Conservation (phyloP, 2,329 filamentous ascomycete species). For the Diplodia scrobiculata region DNA sequence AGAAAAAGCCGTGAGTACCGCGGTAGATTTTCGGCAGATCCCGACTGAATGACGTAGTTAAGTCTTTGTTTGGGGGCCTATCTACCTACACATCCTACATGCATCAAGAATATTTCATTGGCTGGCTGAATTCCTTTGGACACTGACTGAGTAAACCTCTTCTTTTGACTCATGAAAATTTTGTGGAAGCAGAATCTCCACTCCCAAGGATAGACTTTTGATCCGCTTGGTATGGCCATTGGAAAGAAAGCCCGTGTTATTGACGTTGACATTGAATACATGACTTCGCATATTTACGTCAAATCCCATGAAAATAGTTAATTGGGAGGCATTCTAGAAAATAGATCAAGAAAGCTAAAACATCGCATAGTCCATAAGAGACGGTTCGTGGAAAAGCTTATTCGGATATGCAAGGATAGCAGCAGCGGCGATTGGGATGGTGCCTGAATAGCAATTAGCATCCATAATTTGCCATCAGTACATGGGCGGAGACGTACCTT, state of each 20-base stretch:
- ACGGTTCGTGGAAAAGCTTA: too few relatives aligned
- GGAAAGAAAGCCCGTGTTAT: too few relatives aligned
- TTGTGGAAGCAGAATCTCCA: background rate
- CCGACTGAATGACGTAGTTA: background rate
- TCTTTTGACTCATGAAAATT: background rate
- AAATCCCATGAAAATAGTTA: background rate
- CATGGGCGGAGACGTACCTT: background rate
- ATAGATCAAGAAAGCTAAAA: too few relatives aligned
- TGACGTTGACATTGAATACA: too few relatives aligned
- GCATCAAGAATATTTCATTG: too few relatives aligned
- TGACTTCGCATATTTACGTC: background rate
- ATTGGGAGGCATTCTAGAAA: too few relatives aligned
- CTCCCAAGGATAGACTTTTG: background rate
- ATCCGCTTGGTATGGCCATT: background rate
- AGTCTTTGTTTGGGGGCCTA: background rate
- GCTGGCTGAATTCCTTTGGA: too few relatives aligned
- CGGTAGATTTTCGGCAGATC: conserved; percentile 5
- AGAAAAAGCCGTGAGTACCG: conserved; percentile 1
- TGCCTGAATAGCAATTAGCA: conserved; percentile 43
- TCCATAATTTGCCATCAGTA: background rate
- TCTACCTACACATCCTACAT: background rate
- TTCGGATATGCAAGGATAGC: too few relatives aligned
- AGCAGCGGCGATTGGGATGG: conserved; percentile 46
- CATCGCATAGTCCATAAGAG: too few relatives aligned
- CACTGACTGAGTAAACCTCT: background rate